These are phyloP conservation scores for Urochloa ruziziensis DNA, from an alignment of 176 grass and related monocot genomes.

Conservation along the genomic window DNA sequence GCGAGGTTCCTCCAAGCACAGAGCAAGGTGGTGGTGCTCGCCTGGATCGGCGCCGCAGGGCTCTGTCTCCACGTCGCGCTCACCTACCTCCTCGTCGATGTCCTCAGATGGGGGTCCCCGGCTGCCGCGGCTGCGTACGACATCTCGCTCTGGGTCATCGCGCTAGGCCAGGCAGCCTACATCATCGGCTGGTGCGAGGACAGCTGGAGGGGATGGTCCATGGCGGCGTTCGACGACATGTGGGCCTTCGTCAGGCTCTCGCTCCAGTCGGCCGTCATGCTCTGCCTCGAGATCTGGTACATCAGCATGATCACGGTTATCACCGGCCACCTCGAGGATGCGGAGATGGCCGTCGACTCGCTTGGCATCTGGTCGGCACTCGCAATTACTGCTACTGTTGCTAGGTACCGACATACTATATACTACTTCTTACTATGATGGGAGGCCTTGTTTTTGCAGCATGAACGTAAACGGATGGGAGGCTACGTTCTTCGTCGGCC, in stretches of 20 bases:
- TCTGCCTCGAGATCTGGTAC: slow-evolving; percentile 77
- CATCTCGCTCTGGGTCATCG: slow-evolving; percentile 34
- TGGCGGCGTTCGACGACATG: slow-evolving; percentile 34
- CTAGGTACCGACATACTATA: too few species aligned
- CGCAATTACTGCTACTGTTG: too few species aligned
- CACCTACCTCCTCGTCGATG: slow-evolving; percentile 40
- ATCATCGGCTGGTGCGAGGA: slow-evolving; percentile 57
- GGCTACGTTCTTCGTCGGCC: slow-evolving; percentile 55
- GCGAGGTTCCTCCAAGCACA: slow-evolving; percentile 70
- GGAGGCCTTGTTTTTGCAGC: too few species aligned
- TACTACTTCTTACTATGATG: too few species aligned
- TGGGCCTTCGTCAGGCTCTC: slow-evolving; percentile 50
- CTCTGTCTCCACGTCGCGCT: slow-evolving; percentile 1
- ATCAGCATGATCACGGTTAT: slow-evolving; percentile 40
- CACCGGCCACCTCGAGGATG: slow-evolving; percentile 45
- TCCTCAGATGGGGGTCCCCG: slow-evolving; percentile 30
- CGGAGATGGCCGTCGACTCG: slow-evolving; percentile 52
- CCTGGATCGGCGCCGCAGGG: slow-evolving; percentile 33
- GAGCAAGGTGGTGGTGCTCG: slow-evolving; percentile 49
- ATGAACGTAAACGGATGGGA: slow-evolving; percentile 75
- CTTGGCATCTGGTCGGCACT: slow-evolving; percentile 62
- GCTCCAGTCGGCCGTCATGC: slow-evolving; percentile 60
- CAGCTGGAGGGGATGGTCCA: slow-evolving; percentile 51
- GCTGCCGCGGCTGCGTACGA: slow-evolving; percentile 35
- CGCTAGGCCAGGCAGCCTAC: slow-evolving; percentile 45